phyloP scores from a whole-genome alignment of 805 yeast species.

The Hanseniaspora vineae region DNA sequence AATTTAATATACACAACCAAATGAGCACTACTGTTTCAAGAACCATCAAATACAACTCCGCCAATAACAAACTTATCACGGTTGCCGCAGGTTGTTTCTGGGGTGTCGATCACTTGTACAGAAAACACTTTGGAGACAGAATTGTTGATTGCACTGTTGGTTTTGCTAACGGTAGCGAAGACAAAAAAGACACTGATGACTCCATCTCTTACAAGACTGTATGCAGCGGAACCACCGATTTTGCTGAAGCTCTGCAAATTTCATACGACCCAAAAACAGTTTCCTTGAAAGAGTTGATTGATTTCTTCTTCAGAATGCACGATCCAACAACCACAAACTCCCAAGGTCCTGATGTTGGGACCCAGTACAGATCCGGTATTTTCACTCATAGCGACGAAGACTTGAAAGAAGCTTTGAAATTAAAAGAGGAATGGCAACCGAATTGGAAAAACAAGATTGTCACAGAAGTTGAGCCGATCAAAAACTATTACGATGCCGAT shows the following conservation, averaged over 20 bases:
- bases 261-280: constrained; percentile 64
- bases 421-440: constrained; percentile 45
- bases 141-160: constrained; percentile 76
- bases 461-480: constrained; percentile 57
- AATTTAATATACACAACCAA: not conserved
- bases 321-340: constrained; percentile 78
- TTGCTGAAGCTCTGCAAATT: constrained; percentile 75
- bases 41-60: constrained; percentile 28
- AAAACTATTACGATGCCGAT: constrained; percentile 84
- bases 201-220: constrained; percentile 49
- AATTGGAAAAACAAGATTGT: constrained; percentile 58
- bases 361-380: constrained; percentile 82
- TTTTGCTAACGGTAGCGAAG: constrained; percentile 63
- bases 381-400: constrained; percentile 44
- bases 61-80: constrained; percentile 41
- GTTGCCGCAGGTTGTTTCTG: constrained; percentile 68
- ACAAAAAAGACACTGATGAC: constrained; percentile 29
- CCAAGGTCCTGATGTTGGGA: constrained; percentile 84
- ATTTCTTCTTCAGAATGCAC: constrained; percentile 82
- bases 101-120: constrained; percentile 79
- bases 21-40: constrained; percentile 20
- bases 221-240: constrained; percentile 60
- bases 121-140: constrained; percentile 50
- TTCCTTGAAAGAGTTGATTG: constrained; percentile 48
- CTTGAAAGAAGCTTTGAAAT: constrained; percentile 30